phyloP scores from a whole-genome alignment of 495 filamentous ascomycete species.

The Podospora australis region DNA sequence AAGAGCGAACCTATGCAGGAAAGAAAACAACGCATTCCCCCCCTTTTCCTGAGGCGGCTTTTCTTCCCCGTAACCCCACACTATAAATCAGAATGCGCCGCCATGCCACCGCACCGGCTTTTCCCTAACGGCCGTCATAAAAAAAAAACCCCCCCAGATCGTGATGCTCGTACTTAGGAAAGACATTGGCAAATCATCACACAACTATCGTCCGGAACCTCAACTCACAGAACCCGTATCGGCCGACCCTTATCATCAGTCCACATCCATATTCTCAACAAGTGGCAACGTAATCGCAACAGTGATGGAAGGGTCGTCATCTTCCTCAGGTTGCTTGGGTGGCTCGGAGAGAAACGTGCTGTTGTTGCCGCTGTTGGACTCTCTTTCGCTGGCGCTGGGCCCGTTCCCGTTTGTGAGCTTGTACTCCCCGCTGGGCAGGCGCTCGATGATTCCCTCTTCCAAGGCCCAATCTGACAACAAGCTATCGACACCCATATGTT shows the following conservation, averaged over 20 bases:
- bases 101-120: background rate
- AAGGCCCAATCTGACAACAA: conserved; percentile 51
- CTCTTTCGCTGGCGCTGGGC: conserved; percentile 13
- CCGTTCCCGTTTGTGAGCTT: conserved; percentile 34
- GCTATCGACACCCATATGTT: conserved; percentile 43
- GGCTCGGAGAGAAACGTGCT: conserved; percentile 13
- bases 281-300: conserved; percentile 21
- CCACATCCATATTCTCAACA: conserved; percentile 22
- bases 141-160: no score
- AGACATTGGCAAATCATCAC: no score
- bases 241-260: conserved; percentile 9
- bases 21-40: no score
- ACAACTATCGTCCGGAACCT: no score
- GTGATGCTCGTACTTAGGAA: no score
- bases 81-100: no score
- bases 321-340: conserved; percentile 21
- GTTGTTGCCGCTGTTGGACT: conserved; percentile 8
- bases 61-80: no score
- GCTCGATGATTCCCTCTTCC: conserved; percentile 51
- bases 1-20: no score
- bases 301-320: conserved; percentile 32
- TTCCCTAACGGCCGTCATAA: no score
- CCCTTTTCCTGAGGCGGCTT: no score
- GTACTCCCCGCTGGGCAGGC: conserved; percentile 44
- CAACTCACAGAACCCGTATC: no score